Evolutionary conservation across 2,329 filamentous ascomycete species (phyloP).

Genomic region (Penicillium polonicum): DNA sequence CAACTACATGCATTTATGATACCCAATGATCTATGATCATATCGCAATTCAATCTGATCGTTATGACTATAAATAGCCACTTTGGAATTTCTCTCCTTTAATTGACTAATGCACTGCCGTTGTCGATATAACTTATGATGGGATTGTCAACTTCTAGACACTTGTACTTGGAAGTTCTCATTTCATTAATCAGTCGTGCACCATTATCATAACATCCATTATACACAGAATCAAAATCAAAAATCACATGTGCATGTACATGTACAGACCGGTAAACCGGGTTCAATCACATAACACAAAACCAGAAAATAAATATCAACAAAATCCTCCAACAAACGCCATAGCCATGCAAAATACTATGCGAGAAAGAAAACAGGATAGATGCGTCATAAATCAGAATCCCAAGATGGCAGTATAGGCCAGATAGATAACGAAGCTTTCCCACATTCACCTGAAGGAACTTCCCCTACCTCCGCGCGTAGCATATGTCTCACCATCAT

Average conservation of each 20-base stretch:
- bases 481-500: conserved; percentile 9
- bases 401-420: not conserved
- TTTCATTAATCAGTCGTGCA: conserved; percentile 14
- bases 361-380: not conserved
- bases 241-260: not conserved
- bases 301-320: not conserved
- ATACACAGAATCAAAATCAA: conserved; percentile 7
- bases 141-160: not conserved
- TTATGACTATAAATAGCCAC: not conserved
- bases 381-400: not conserved
- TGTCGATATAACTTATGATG: not conserved
- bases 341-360: conserved; percentile 1
- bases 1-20: conserved; percentile 9
- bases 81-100: not conserved
- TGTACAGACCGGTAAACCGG: not conserved
- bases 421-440: not conserved
- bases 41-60: not conserved
- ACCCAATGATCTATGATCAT: conserved; percentile 12
- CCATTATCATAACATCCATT: conserved; percentile 11
- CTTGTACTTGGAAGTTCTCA: not conserved
- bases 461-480: not conserved
- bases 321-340: not conserved
- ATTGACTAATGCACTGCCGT: not conserved
- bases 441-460: conserved; percentile 1
- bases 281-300: not conserved